These are phyloP conservation scores for Puccinia hordei DNA, from an alignment of 1,284 basidiomycete genomes.

Conservation along the genomic window DNA sequence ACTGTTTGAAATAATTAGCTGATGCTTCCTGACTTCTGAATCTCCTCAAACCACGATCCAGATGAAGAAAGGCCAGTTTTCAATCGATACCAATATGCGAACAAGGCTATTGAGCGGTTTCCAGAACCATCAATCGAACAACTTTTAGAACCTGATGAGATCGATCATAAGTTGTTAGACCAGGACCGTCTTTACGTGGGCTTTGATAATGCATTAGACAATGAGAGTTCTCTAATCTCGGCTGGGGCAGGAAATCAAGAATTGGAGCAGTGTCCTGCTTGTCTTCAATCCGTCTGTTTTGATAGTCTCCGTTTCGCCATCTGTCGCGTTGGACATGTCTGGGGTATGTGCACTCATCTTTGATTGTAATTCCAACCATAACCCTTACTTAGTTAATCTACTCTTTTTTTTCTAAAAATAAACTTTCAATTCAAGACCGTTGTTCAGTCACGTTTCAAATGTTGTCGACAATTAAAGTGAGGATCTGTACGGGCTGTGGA, in stretches of 20 bases:
- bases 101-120: background rate
- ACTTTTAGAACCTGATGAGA: slow-evolving; percentile 23
- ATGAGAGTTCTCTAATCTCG: background rate
- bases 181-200: slow-evolving; percentile 4
- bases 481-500: slow-evolving; percentile 31
- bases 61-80: slow-evolving; percentile 5
- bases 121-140: slow-evolving; percentile 28
- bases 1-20: background rate
- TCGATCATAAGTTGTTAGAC: slow-evolving; percentile 30
- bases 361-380: background rate
- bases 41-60: background rate
- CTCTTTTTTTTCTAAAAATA: background rate
- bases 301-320: slow-evolving; percentile 29
- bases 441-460: slow-evolving; percentile 42
- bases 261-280: slow-evolving; percentile 35
- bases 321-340: slow-evolving; percentile 32
- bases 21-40: background rate
- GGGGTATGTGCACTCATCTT: slow-evolving; percentile 21
- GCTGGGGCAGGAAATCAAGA: background rate
- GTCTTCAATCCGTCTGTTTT: slow-evolving; percentile 16
- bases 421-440: slow-evolving; percentile 30
- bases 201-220: background rate
- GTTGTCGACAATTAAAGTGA: slow-evolving; percentile 18
- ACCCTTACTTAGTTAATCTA: background rate
- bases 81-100: slow-evolving; percentile 9